A percentile compares a stretch with the other conserved stretches of the same genome.
Evolutionary conservation across 2,329 filamentous ascomycete genomes (phyloP).

Genomic region (Sclerotinia minor): DNA sequence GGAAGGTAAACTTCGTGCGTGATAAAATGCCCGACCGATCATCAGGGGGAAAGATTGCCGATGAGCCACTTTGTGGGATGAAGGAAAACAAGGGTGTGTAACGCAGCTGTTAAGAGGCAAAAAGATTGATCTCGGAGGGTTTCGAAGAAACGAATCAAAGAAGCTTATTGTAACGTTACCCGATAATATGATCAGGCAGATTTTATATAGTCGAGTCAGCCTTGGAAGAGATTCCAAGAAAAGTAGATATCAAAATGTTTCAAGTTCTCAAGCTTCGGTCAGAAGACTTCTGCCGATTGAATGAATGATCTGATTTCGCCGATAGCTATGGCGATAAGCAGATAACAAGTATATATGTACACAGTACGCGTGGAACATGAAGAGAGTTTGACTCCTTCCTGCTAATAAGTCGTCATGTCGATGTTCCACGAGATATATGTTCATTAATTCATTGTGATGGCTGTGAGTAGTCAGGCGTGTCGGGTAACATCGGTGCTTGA

Average conservation of each 20-base stretch:
- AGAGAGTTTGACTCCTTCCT: background rate
- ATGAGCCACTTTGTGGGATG: slow-evolving; percentile 17
- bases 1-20: slow-evolving; percentile 5
- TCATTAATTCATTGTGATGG: background rate
- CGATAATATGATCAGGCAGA: background rate
- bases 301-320: slow-evolving; percentile 10
- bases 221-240: background rate
- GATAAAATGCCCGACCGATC: slow-evolving; percentile 19
- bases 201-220: background rate
- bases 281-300: slow-evolving; percentile 11
- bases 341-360: slow-evolving; percentile 4
- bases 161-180: slow-evolving; percentile 15
- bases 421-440: slow-evolving; percentile 12
- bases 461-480: slow-evolving; percentile 4
- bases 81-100: slow-evolving; percentile 4
- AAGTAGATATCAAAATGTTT: slow-evolving; percentile 1
- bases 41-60: slow-evolving; percentile 21
- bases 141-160: background rate
- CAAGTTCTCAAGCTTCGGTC: slow-evolving; percentile 3
- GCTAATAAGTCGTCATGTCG: background rate
- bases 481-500: background rate
- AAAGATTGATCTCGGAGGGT: background rate
- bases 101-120: background rate
- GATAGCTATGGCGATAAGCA: background rate
- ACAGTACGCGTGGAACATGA: slow-evolving; percentile 2